phyloP scores from a whole-genome alignment of 1,284 basidiomycete genomes.

The Ustilago esculenta region DNA sequence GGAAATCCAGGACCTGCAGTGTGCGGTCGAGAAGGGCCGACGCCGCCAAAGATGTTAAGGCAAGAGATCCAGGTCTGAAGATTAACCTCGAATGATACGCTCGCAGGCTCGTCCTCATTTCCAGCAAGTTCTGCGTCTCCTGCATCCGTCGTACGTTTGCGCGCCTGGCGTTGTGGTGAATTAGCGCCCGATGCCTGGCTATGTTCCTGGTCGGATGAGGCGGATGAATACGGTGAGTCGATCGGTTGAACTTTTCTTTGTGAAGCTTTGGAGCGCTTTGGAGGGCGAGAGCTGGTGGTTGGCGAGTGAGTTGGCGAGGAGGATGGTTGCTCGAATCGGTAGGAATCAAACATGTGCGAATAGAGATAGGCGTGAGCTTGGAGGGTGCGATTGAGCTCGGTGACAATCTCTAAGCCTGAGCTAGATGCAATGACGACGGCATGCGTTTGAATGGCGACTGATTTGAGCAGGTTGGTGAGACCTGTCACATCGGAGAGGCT shows the following conservation, averaged over 20 bases:
- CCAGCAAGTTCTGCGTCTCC: constrained; percentile 13
- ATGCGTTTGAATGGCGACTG: constrained; percentile 40
- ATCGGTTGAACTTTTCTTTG: neutral
- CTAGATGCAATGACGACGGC: constrained; percentile 79
- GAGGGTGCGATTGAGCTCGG: constrained; percentile 83
- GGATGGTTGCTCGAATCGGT: constrained; percentile 71
- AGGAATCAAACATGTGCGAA: constrained; percentile 80
- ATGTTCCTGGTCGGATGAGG: constrained; percentile 8
- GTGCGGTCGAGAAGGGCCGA: constrained; percentile 63
- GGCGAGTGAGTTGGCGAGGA: neutral
- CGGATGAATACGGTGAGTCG: neutral
- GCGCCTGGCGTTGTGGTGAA: neutral
- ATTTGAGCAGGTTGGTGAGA: constrained; percentile 42
- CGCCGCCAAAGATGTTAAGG: constrained; percentile 89
- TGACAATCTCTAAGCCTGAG: constrained; percentile 81
- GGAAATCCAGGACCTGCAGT: neutral
- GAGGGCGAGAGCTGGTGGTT: neutral
- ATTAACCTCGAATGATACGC: constrained; percentile 78
- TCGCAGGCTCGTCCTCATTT: constrained; percentile 60
- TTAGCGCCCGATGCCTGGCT: neutral
- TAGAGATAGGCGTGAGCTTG: constrained; percentile 87
- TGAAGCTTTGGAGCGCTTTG: constrained; percentile 13
- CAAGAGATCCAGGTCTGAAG: constrained; percentile 85
- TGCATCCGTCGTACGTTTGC: neutral
- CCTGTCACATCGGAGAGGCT: constrained; percentile 45